Evolutionary conservation across 2,329 filamentous ascomycete genomes (phyloP).

Genomic region (Podosphaera fusca): DNA sequence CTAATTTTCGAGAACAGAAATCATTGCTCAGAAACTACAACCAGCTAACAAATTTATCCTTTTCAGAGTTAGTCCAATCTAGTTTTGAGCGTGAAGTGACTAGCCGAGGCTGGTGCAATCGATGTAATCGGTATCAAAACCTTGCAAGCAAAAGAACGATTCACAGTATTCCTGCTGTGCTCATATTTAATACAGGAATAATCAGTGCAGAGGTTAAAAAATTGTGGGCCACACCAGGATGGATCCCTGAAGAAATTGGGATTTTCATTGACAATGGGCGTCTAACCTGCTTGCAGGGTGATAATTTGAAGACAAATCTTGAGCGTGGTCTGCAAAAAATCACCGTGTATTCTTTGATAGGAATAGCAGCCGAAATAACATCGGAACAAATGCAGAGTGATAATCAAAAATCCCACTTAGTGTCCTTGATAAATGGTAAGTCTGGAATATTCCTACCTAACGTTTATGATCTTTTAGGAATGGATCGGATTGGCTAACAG

Average conservation of each 20-base stretch:
- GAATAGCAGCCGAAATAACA: conserved; percentile 75
- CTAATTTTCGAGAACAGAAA: conserved; percentile 19
- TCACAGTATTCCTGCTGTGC: conserved; percentile 56
- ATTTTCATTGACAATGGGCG: conserved; percentile 79
- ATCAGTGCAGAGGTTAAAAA: conserved; percentile 48
- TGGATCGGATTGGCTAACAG: not conserved
- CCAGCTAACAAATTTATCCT: conserved; percentile 33
- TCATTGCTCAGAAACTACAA: conserved; percentile 20
- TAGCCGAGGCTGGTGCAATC: conserved; percentile 78
- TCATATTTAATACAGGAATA: conserved; percentile 70
- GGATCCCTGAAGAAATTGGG: conserved; percentile 84
- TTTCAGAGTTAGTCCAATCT: conserved; percentile 78
- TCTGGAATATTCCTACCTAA: not conserved
- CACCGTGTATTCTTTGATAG: conserved; percentile 74
- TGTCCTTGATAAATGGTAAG: conserved; percentile 70
- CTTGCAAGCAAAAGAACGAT: conserved; percentile 70
- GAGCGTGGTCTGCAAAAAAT: conserved; percentile 62
- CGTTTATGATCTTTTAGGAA: not conserved
- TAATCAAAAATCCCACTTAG: conserved; percentile 70
- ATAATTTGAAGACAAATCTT: conserved; percentile 61
- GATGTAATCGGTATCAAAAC: conserved; percentile 76
- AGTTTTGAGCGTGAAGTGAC: conserved; percentile 79
- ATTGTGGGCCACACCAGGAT: conserved; percentile 73
- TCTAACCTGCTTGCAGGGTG: conserved; percentile 84
- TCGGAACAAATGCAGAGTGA: conserved; percentile 30